Base-by-base conservation (phyloP, 257 asterid species). In the Solanum corneliomulleri region DNA sequence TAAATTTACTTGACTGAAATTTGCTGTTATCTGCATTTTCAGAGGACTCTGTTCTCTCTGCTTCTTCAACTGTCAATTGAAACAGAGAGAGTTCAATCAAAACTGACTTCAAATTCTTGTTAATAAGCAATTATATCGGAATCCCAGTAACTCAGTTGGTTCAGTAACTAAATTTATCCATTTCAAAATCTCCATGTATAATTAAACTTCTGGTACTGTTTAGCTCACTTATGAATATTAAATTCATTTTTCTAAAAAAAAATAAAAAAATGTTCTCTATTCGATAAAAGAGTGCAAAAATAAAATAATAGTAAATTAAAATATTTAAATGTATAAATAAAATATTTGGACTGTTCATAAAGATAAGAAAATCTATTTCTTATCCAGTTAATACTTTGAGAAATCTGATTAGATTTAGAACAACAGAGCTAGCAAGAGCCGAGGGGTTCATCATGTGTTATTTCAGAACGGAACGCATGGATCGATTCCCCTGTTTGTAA, bases 21-120 rank as follows among this genome's bases (percentile, higher is more conserved):
- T 49, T n/a, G 9, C 42, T 84, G 39, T 9, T 14, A 2, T 39
- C 27, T n/a, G 62, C 74, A 64, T 13, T 31, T 41, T 41, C 62
- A 60, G 39, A 37, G 1, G 52, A 44, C 11, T 64, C 39, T 25
- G 15, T 29, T 13, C 37, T 75, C 2, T 83, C 60, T 6, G 62
- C n/a, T 44, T 84, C 77, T 6, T 20, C 52, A 25, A 25, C 86
- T 84, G 86, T 27, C 56, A 18, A 39, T 15, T 27, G 84, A 78
- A 77, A 23, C 56, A 41, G 58, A 42, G 49, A 76, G 60, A 42
- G 2, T 0, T 76, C 83, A 76, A 76, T 11, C 60, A 76, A 39
- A 7, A 76, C 15, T 68, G 23, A 47, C 56, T 47, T 47, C 56
- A 13, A 47, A 47, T 14, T 47, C 56, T 47, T 13, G 56, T 47